These are phyloP conservation scores for Boletus subcaerulescens DNA, from an alignment of 768 basidiomycete genomes.

Conservation along the genomic window DNA sequence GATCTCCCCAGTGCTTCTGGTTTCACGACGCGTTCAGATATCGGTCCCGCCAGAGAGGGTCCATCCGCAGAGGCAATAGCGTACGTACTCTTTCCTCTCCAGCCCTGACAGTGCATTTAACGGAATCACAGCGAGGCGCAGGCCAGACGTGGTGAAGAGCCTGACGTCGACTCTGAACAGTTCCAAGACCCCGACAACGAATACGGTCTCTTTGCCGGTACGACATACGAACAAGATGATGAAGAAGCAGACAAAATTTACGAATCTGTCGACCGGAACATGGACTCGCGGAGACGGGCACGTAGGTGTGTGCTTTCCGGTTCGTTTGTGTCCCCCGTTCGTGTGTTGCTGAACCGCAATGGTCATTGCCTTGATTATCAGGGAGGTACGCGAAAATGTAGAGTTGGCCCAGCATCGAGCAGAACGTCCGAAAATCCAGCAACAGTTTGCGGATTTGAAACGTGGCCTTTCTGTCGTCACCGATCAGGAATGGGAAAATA, in stretches of 20 bases:
- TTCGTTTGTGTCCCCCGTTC: slow-evolving; percentile 32
- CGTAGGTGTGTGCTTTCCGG: slow-evolving; percentile 64
- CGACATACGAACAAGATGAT: slow-evolving; percentile 94
- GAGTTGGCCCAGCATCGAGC: slow-evolving; percentile 75
- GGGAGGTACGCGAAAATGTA: slow-evolving; percentile 75
- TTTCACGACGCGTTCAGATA: slow-evolving; percentile 97
- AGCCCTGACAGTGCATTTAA: neutral
- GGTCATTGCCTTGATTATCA: slow-evolving; percentile 16
- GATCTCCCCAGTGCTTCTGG: slow-evolving; percentile 72
- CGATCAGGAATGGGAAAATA: slow-evolving; percentile 90
- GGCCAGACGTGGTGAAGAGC: slow-evolving; percentile 81
- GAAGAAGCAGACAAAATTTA: slow-evolving; percentile 97
- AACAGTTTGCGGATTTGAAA: slow-evolving; percentile 94
- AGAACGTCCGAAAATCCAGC: slow-evolving; percentile 91
- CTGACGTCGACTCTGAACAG: slow-evolving; percentile 84
- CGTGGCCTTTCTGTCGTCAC: slow-evolving; percentile 82
- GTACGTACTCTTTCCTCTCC: slow-evolving; percentile 41
- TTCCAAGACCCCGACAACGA: slow-evolving; percentile 98
- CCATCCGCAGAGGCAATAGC: slow-evolving; percentile 90
- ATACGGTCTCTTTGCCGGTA: slow-evolving; percentile 92
- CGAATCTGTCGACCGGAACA: slow-evolving; percentile 83
- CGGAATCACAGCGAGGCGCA: slow-evolving; percentile 69
- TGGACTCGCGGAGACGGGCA: slow-evolving; percentile 81
- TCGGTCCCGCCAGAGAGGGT: slow-evolving; percentile 95
- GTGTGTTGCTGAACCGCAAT: neutral